Evolutionary conservation across 805 yeast genomes (phyloP).

Genomic region (Hanseniaspora singularis): DNA sequence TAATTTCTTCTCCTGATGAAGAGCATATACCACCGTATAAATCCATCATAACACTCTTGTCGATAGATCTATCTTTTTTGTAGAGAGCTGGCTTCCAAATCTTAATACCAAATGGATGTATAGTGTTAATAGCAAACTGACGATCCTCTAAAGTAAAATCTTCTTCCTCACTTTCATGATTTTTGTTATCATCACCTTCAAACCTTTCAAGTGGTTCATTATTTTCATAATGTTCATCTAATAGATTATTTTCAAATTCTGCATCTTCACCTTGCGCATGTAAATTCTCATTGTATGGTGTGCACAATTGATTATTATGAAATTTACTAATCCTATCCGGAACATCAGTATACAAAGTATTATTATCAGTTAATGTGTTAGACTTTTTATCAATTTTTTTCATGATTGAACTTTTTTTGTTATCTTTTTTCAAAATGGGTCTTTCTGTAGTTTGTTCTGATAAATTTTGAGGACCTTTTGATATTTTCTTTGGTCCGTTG

Average conservation of each 20-base stretch:
- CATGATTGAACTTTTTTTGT: no score
- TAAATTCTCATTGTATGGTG: not conserved
- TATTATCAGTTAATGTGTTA: no score
- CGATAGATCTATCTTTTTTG: conserved; percentile 84
- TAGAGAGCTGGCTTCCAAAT: conserved; percentile 98
- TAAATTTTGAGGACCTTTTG: not conserved
- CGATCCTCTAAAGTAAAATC: conserved; percentile 81
- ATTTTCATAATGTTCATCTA: no score
- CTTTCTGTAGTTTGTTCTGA: not conserved
- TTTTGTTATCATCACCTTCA: not conserved
- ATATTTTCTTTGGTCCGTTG: not conserved
- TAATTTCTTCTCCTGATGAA: not conserved
- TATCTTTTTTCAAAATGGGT: no score
- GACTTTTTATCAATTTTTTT: no score
- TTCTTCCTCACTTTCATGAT: conserved; percentile 41
- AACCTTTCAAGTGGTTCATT: no score
- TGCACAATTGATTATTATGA: no score
- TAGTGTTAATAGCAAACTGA: conserved; percentile 89
- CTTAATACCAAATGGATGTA: conserved; percentile 97
- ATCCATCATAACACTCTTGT: conserved; percentile 81
- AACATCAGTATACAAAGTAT: no score
- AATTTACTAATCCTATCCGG: no score
- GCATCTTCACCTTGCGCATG: conserved; percentile 16
- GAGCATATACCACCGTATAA: conserved; percentile 56
- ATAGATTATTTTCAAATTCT: conserved; percentile 16